These are phyloP conservation scores for Cajanus cajan DNA, from an alignment of 306 rosid genomes.

Conservation along the genomic window DNA sequence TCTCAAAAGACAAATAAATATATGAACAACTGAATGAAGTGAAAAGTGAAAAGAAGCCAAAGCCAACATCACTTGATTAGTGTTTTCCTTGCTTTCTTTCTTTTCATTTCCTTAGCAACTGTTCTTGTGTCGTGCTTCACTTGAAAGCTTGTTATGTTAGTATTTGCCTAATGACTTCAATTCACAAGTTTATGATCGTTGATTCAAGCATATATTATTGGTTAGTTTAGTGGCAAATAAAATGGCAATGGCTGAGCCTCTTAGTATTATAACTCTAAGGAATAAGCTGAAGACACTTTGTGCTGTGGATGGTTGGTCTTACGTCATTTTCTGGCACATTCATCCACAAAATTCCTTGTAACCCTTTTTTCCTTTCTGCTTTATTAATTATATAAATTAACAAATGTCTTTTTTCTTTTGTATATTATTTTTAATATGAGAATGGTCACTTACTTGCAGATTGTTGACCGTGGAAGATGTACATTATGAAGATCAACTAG, in stretches of 20 bases:
- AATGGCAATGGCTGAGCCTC: background rate
- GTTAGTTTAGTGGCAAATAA: background rate
- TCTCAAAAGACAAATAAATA: background rate
- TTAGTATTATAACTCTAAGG: conserved; percentile 28
- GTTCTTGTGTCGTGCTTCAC: background rate
- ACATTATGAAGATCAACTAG: conserved; percentile 57
- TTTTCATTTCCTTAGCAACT: background rate
- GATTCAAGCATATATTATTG: background rate
- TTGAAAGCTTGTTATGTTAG: background rate
- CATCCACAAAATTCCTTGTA: conserved; percentile 61
- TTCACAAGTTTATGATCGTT: background rate
- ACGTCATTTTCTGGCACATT: conserved; percentile 73
- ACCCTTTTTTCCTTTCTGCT: conserved; percentile 12
- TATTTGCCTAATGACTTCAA: background rate
- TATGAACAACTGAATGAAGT: conserved; percentile 27
- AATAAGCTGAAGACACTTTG: conserved; percentile 57
- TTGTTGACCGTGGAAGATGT: conserved; percentile 67
- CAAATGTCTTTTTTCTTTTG: background rate
- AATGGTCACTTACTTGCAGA: conserved; percentile 32
- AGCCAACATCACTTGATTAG: background rate
- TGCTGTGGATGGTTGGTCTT: conserved; percentile 61
- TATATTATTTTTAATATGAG: background rate
- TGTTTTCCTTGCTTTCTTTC: background rate
- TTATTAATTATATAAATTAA: background rate
- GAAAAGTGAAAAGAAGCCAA: conserved; percentile 22